phyloP scores from a whole-genome alignment of 192 early-diverging fungal genomes.

The Podila horticola region DNA sequence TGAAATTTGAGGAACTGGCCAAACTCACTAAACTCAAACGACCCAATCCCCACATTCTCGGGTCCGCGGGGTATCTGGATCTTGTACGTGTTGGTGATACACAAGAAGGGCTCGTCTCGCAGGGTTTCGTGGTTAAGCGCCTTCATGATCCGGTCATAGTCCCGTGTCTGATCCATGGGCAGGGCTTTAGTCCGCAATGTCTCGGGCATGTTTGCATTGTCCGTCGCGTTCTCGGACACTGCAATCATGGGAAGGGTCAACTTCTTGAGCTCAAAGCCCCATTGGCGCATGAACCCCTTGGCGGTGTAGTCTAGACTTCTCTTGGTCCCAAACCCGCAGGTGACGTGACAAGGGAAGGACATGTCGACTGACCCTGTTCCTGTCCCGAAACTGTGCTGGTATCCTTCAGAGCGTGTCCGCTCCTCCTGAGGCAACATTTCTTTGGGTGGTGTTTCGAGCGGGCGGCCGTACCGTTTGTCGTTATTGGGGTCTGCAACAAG shows the following conservation, averaged over 20 bases:
- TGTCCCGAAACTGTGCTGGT: slow-evolving; percentile 9
- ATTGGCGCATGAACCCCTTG: slow-evolving; percentile 11
- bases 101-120: neutral
- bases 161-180: too few species aligned
- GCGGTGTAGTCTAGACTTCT: slow-evolving; percentile 9
- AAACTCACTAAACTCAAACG: slow-evolving; percentile 9
- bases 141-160: neutral
- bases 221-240: neutral
- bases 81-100: slow-evolving; percentile 14
- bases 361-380: neutral
- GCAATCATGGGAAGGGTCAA: neutral
- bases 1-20: slow-evolving; percentile 8
- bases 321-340: slow-evolving; percentile 13
- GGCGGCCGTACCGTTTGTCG: too few species aligned
- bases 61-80: neutral
- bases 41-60: neutral
- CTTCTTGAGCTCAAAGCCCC: slow-evolving; percentile 17
- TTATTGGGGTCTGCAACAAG: too few species aligned
- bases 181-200: too few species aligned
- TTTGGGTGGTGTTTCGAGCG: neutral
- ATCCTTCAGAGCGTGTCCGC: neutral
- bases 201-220: too few species aligned
- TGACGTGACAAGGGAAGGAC: slow-evolving; percentile 14
- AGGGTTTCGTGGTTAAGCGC: neutral
- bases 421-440: neutral